These are phyloP conservation scores for Kwoniella shivajii DNA, from an alignment of 1,284 basidiomycete genomes.

Conservation along the genomic window DNA sequence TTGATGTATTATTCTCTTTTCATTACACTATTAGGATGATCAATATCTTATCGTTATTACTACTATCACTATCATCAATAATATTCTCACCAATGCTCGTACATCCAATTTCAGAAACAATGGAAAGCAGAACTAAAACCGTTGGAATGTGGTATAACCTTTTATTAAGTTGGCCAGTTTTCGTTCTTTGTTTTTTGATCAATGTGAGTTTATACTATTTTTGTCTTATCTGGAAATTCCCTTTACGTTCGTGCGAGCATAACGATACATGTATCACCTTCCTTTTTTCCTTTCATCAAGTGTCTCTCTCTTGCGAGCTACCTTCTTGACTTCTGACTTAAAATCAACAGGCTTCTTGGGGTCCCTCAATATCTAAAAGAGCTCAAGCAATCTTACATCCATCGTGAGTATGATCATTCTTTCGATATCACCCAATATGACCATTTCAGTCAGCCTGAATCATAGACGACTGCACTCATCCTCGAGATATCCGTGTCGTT, in stretches of 20 bases:
- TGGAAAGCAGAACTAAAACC: conserved; percentile 30
- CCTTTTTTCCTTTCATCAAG: too few relatives aligned
- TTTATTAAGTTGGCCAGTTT: conserved; percentile 51
- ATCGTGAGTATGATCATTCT: conserved; percentile 28
- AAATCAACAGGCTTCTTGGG: conserved; percentile 42
- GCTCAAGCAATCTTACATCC: conserved; percentile 50
- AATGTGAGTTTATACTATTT: conserved; percentile 37
- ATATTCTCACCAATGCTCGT: conserved; percentile 43
- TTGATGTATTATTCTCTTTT: not conserved
- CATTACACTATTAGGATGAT: conserved; percentile 39
- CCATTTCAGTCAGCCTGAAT: too few relatives aligned
- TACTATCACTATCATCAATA: conserved; percentile 47
- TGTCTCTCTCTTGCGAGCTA: too few relatives aligned
- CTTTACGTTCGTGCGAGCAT: not conserved
- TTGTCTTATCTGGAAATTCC: not conserved
- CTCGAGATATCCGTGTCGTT: too few relatives aligned
- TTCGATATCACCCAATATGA: not conserved
- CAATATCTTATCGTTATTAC: conserved; percentile 50
- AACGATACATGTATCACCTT: too few relatives aligned
- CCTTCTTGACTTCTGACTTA: too few relatives aligned
- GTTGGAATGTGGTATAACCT: conserved; percentile 53
- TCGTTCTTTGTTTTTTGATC: conserved; percentile 51
- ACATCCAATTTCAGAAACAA: conserved; percentile 17
- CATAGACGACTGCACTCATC: too few relatives aligned
- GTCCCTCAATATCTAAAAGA: conserved; percentile 45